Conservation (phyloP, 2,329 filamentous ascomycete genomes). For the Exophiala phaeomuriformis region DNA sequence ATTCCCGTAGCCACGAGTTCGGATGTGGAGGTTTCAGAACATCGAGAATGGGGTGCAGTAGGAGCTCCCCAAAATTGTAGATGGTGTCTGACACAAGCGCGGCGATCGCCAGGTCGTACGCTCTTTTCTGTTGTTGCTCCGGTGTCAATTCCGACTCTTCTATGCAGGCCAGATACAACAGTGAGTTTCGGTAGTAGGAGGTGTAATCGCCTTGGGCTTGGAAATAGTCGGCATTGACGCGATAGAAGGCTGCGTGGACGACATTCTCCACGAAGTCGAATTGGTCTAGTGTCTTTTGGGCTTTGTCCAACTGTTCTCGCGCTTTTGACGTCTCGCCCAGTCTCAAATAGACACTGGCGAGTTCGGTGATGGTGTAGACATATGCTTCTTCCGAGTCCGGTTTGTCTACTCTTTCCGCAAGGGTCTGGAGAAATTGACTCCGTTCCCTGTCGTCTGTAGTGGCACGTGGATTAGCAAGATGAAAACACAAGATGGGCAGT, state of each 20-base stretch:
- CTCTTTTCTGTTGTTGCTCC: conserved; percentile 70
- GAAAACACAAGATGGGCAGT: background rate
- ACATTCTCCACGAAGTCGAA: conserved; percentile 95
- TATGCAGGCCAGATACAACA: conserved; percentile 95
- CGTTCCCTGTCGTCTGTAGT: conserved; percentile 72
- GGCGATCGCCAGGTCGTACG: conserved; percentile 87
- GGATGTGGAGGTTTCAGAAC: conserved; percentile 58
- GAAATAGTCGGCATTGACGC: conserved; percentile 90
- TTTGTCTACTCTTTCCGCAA: conserved; percentile 83
- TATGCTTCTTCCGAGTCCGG: conserved; percentile 90
- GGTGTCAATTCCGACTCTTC: conserved; percentile 67
- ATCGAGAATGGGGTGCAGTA: conserved; percentile 92
- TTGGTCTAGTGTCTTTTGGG: conserved; percentile 77
- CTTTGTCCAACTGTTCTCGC: conserved; percentile 76
- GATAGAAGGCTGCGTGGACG: conserved; percentile 94
- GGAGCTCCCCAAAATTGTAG: conserved; percentile 99
- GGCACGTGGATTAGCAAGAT: background rate
- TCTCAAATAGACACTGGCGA: conserved; percentile 77
- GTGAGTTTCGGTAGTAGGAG: conserved; percentile 92
- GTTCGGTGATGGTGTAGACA: conserved; percentile 86
- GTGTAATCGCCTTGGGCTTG: conserved; percentile 88
- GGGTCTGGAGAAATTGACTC: conserved; percentile 71
- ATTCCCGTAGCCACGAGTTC: conserved; percentile 81
- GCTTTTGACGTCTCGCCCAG: conserved; percentile 73
- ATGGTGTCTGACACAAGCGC: conserved; percentile 90